Base-by-base conservation (phyloP, 2,329 filamentous ascomycete species). In the Aspergillus sp. region DNA sequence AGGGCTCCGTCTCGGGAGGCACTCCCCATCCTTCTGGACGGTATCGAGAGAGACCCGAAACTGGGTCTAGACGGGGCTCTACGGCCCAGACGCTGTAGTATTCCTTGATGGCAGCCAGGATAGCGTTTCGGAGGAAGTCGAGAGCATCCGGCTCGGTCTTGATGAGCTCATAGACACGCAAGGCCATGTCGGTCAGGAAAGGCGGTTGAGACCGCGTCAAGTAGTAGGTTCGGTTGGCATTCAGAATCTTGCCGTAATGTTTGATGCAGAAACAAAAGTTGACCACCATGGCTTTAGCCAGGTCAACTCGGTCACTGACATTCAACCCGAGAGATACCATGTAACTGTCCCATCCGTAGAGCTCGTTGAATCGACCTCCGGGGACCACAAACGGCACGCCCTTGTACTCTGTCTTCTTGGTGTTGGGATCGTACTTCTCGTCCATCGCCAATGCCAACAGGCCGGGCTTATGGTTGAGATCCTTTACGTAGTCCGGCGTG, bases 341-440 rank as follows among this genome's bases (percentile, higher is more conserved):
- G 81, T 98, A 99, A 74, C 92, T 97, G 77, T 99, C 95, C 95
- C 95, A 99, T 51, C 94, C 94, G 73, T 99, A 99, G 22, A 99
- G 79, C 76, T 99, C 95, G 77, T 99, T 99, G 87, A 99, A 99
- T 31, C 95, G 87, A 24, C 95, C 95, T 60, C 95, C 95, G 0
- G 95, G 95, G 3, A 99, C 95, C n/a, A 98, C 92, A 69, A 98
- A 99, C 0, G 95, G 94, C 59, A 96, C 82, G 3, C 95, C 95
- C 39, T 84, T 83, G 46, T 96, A 80, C 3, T 89, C 89, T 62
- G 85, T 86, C 72, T 90, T 83, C 45, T 88, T 88, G 3, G 90
- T 90, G 24, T 80, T 79, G 4, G 85, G 84, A 68, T 96, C 85
- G 12, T 78, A 80, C 47, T 85, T 82, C 72, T 93, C 87, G 68